Base-by-base conservation (phyloP, 2,329 filamentous ascomycete genomes). In the Stagonosporopsis rhizophila region DNA sequence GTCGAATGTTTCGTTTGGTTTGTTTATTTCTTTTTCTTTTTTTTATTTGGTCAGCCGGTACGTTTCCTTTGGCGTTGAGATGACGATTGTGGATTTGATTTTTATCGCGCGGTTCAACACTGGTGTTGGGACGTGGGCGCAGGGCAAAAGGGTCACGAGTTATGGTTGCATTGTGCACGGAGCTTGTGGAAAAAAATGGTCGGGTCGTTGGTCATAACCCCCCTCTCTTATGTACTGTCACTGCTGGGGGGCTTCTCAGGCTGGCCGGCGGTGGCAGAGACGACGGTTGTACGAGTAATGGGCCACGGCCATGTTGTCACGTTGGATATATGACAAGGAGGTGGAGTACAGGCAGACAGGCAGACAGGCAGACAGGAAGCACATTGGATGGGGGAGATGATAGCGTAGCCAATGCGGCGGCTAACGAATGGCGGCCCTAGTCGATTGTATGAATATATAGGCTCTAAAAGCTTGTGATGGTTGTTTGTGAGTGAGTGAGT, bases 361-460 rank as follows among this genome's bases (percentile, higher is more conserved):
- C 25, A 27, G 25, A 32, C 12, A 45, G 40, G 51, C 28, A 32
- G 58, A n/a, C 25, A 44, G 58, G 42, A 49, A 56, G 38, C 44
- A 53, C 45, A 51, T 30, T 47, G 50, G 34, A 52, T 55, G 39
- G 59, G 58, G 38, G 59, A 55, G 44, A 37, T 23, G 37, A 23
- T 32, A 23, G 38, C 20, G 41, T 28, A 38, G 47, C 42, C 34
- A 20, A 46, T 47, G 58, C 59, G 63, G 59, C 53, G 63, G 59
- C 53, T 71, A 63, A 69, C 59, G 64, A 68, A 68, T 59, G 69
- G 70, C 56, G 70, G 70, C 58, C 61, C 59, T 68, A 71, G 70
- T 73, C 61, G 38, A 61, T 65, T 75, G 72, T 75, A 74, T 73
- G 66, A 74, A 70, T 74, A 75, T 69, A 66, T 72, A 74, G 65